These are phyloP conservation scores for Colletotrichum kahawae DNA, from an alignment of 2,329 filamentous ascomycete genomes.

Conservation along the genomic window DNA sequence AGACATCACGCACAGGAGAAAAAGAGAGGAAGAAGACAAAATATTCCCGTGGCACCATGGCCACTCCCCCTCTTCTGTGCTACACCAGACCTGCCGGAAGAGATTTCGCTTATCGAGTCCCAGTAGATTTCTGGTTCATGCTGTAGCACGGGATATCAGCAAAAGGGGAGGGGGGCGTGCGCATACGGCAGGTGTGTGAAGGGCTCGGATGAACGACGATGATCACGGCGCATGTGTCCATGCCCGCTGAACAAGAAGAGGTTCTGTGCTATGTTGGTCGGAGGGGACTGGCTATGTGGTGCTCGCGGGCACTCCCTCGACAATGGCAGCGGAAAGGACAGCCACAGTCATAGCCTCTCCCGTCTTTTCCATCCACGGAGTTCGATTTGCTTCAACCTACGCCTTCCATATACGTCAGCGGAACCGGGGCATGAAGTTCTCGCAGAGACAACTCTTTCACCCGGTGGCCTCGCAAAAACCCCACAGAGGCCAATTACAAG, in stretches of 20 bases:
- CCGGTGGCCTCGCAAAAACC: not conserved
- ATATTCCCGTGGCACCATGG: slow-evolving; percentile 7
- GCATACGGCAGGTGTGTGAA: not conserved
- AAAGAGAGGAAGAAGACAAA: not conserved
- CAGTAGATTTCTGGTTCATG: slow-evolving; percentile 6
- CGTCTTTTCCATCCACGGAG: not conserved
- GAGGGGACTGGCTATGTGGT: not conserved
- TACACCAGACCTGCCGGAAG: not conserved
- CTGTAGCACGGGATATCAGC: not conserved
- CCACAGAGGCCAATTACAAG: not conserved
- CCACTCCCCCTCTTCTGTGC: not conserved
- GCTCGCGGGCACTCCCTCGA: not conserved
- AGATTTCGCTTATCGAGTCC: slow-evolving; percentile 16
- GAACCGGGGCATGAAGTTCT: not conserved
- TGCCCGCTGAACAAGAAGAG: not conserved
- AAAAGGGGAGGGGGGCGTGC: not conserved
- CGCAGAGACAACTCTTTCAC: not conserved
- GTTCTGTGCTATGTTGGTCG: not conserved
- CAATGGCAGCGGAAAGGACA: not conserved
- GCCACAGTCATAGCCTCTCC: not conserved
- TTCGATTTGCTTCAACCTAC: not conserved
- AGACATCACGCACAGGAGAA: not conserved
- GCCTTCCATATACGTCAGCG: not conserved
- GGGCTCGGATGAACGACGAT: not conserved
- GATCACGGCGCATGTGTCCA: not conserved